Evolutionary conservation across 2,329 filamentous ascomycete species (phyloP), one percentile per base, ranked within the genome.

Genomic region (Botryotinia calthae): DNA sequence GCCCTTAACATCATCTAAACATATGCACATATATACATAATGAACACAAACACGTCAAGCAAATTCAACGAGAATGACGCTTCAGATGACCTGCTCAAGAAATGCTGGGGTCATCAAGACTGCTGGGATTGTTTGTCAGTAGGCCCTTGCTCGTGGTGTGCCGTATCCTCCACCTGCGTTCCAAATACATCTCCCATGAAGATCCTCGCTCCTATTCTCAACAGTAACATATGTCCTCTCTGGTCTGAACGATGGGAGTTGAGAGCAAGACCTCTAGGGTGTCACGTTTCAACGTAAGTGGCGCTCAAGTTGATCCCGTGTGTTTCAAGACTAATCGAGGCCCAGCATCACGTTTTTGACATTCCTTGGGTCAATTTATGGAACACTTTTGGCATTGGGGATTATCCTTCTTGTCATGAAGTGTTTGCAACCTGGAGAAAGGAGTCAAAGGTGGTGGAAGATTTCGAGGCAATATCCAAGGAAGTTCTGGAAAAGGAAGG

Each of bases 141-240:
- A 48, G 70, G 82, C 4, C 73, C 69, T 22, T 81, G 79, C 71
- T 76, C 74, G 37, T 80, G 78, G 78, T 80, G 78, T 66, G 76
- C 78, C 46, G 46, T 66, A 77, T 77, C 86, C 7, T 86, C 84
- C 79, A 84, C 85, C 0, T 89, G 87, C 77, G 84, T 88, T 2
- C 87, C 87, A 34, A 88, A 88, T 74, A 80, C 82, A 25, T 79
- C 84, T 72, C 71, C 74, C 0, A 78, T 87, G 16, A 85, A 83
- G 0, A 77, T 86, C 44, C 80, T 89, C 25, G 86, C 86, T 2
- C 87, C 87, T 2, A 83, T 85, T 3, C 85, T 82, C 76, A 82
- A 87, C 72, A 81, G 84, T 58, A 79, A 85, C 67, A 82, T 88
- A 8, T 89, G 87, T 75, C 87, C 87, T 10, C 82, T 87, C 73